Evolutionary conservation across 192 early-diverging fungal species (phyloP).

Genomic region (Podila horticola): DNA sequence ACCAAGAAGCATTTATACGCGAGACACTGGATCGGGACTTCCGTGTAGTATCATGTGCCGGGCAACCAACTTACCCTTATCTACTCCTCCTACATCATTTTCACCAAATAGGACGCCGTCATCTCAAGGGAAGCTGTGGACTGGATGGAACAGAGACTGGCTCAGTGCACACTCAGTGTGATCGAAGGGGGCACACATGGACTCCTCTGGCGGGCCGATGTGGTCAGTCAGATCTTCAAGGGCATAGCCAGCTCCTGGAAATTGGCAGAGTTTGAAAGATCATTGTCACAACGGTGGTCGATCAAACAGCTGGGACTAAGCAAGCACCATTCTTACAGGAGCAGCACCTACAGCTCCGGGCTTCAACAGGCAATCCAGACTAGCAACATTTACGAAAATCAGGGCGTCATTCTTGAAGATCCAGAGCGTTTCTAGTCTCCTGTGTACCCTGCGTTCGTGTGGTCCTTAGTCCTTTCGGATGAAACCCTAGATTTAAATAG

Average conservation of each 20-base stretch:
- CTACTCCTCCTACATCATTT: neutral
- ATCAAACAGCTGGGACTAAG: constrained; percentile 45
- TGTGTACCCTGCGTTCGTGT: neutral
- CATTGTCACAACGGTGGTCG: constrained; percentile 48
- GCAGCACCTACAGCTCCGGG: constrained; percentile 16
- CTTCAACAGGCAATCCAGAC: constrained; percentile 48
- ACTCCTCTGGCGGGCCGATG: constrained; percentile 52
- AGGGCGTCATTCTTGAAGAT: neutral
- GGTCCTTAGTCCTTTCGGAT: neutral
- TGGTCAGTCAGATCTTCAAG: constrained; percentile 54
- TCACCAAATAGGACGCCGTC: constrained; percentile 30
- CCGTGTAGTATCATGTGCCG: neutral
- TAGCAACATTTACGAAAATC: constrained; percentile 44
- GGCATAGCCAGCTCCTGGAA: constrained; percentile 52
- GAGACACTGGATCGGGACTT: too few relatives aligned
- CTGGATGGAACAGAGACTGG: constrained; percentile 53
- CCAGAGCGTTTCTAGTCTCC: neutral
- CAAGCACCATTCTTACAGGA: constrained; percentile 22
- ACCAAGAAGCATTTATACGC: too few relatives aligned
- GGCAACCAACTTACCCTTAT: neutral
- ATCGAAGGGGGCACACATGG: constrained; percentile 55
- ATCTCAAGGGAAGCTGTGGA: constrained; percentile 52
- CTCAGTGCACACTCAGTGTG: constrained; percentile 51
- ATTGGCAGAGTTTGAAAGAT: constrained; percentile 46
- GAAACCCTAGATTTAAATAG: neutral